phyloP scores from a whole-genome alignment of 257 asterid genomes.

The Solanum megistacrolobum region DNA sequence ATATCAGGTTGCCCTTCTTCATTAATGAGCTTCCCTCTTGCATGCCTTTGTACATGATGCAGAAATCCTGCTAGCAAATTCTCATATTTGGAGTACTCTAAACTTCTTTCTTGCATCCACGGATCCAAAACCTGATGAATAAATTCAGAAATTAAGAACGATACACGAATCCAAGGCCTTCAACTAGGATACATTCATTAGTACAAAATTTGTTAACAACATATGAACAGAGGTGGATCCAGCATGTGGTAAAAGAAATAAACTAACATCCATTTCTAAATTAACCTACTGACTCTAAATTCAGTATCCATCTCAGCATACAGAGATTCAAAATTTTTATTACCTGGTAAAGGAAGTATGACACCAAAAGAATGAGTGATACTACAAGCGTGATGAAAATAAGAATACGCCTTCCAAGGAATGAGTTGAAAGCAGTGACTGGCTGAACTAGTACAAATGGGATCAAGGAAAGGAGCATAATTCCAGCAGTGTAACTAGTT shows the following conservation, averaged over 20 bases:
- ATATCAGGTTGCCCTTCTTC: slow-evolving; percentile 30
- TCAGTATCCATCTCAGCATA: background rate
- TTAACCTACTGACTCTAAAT: background rate
- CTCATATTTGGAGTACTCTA: slow-evolving; percentile 39
- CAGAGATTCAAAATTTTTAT: background rate
- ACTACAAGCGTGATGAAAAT: slow-evolving; percentile 27
- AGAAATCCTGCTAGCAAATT: slow-evolving; percentile 33
- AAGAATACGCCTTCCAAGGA: slow-evolving; percentile 12
- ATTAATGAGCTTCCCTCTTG: slow-evolving; percentile 27
- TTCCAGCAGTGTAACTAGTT: slow-evolving; percentile 42
- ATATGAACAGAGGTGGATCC: background rate
- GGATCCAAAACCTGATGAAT: slow-evolving; percentile 30
- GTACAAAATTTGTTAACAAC: background rate
- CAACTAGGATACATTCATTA: background rate
- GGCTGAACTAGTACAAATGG: slow-evolving; percentile 38
- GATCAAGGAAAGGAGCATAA: slow-evolving; percentile 41
- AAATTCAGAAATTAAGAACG: background rate
- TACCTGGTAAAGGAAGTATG: slow-evolving; percentile 46
- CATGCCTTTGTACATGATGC: slow-evolving; percentile 33
- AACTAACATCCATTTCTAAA: background rate
- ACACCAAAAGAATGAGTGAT: slow-evolving; percentile 19
- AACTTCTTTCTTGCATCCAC: slow-evolving; percentile 46
- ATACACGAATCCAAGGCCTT: background rate
- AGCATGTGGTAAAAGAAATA: background rate
- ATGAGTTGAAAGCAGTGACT: slow-evolving; percentile 4